Base-by-base conservation (phyloP, 2,329 filamentous ascomycete species). In the Claviceps pazoutovae region DNA sequence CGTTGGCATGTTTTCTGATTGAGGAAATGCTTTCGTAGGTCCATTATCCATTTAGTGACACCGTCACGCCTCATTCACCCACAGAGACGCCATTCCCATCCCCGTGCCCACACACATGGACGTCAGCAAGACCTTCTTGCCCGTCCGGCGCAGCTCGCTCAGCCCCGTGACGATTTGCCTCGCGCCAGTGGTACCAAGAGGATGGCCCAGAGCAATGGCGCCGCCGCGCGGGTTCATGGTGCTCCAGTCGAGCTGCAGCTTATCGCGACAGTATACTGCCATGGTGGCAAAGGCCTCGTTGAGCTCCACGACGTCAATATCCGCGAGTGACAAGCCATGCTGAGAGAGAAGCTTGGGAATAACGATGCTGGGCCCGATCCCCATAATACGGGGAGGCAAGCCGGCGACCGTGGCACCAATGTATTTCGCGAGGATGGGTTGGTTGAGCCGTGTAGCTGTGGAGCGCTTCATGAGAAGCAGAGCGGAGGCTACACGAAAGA, bases 241-340 rank as follows among this genome's bases (percentile, higher is more conserved):
- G 61, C 76, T 68, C 68, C 77, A 79, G 64, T 86, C 82, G 49
- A 91, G 72, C 57, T 79, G 79, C 49, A 93, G 75, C 58, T 73
- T 80, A 61, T 88, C 76, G 51, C 86, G 72, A 71, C 89, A 95
- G 78, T 96, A 97, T 34, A 96, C 90, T 1, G 88, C 90, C 93
- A 97, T 97, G 50, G 86, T 93, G 21, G 90, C 91, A 63, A 98
- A 98, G 1, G 93, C 93, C 77, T 98, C 93, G 74, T 98, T 98
- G 64, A 98, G 71, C 77, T 97, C 93, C 60, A 91, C 76, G 38
- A 97, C 78, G 64, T 98, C 93, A 56, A 93, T 79, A 61, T 97
- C 93, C 54, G 84, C 79, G 51, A 95, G 73, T 23, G 76, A 79
- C 55, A 98, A 70, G 69, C 84, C 82, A 76, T 84, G 82, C 72